A percentile compares a stretch with the other conserved stretches of the same genome.
phyloP scores from a whole-genome alignment of 202 grass and related monocot genomes.

The Elaeis oleifera region DNA sequence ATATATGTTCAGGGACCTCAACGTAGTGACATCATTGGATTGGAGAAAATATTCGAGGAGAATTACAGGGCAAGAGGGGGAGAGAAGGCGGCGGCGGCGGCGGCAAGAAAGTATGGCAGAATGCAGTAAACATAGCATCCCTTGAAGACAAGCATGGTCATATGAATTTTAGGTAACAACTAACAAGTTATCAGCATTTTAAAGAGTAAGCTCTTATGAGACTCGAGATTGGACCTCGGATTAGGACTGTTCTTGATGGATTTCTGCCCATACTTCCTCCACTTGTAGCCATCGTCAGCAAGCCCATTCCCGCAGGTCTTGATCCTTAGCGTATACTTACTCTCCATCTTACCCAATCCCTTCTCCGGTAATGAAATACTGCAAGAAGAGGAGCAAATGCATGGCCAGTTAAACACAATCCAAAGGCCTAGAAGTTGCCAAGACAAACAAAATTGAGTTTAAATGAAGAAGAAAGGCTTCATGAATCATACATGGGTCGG shows the following conservation, averaged over 20 bases:
- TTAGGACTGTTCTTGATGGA: constrained; percentile 98
- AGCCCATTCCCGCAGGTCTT: constrained; percentile 55
- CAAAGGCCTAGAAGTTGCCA: no score
- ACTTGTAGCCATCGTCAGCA: constrained; percentile 89
- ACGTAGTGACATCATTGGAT: no score
- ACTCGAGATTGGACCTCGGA: constrained; percentile 44
- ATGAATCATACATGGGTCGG: constrained; percentile 32
- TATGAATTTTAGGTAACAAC: neutral
- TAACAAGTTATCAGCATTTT: neutral
- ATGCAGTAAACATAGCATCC: no score
- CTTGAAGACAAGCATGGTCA: neutral
- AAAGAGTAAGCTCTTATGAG: no score
- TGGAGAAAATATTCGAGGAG: no score
- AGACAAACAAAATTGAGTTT: neutral
- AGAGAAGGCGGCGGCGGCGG: no score
- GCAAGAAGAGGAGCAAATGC: neutral
- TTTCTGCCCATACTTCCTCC: constrained; percentile 98
- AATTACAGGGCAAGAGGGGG: no score
- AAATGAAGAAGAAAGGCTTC: neutral
- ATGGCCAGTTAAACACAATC: neutral
- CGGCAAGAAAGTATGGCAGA: no score
- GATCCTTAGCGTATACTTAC: constrained; percentile 85
- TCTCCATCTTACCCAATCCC: constrained; percentile 78
- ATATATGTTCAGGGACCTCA: no score
- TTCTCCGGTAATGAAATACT: constrained; percentile 72